Evolutionary conservation across 1,139 yeast genomes (phyloP).

Genomic region (Zygosaccharomyces sapae): DNA sequence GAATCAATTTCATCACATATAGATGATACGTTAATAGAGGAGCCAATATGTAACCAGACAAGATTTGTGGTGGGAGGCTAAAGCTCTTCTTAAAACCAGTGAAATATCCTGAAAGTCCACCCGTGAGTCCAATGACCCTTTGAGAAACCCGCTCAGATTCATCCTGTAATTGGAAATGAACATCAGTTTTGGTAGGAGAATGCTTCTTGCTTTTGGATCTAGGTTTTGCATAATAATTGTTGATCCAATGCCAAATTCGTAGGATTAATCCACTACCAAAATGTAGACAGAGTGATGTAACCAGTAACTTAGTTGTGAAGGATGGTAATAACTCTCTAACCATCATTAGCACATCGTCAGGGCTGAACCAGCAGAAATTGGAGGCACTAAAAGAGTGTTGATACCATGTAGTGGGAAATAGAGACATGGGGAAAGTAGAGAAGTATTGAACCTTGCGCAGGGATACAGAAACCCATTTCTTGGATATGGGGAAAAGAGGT

Average conservation of each 20-base stretch:
- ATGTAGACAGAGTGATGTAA: slow-evolving; percentile 17
- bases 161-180: slow-evolving; percentile 8
- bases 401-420: slow-evolving; percentile 29
- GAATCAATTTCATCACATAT: slow-evolving; percentile 24
- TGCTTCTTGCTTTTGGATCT: slow-evolving; percentile 4
- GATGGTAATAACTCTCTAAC: slow-evolving; percentile 25
- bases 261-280: slow-evolving; percentile 21
- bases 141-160: slow-evolving; percentile 17
- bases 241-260: slow-evolving; percentile 14
- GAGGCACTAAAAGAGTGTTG: slow-evolving; percentile 26
- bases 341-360: slow-evolving; percentile 29
- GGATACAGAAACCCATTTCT: slow-evolving; percentile 10
- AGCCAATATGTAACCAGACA: slow-evolving; percentile 24
- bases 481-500: slow-evolving; percentile 14
- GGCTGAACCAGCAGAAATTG: slow-evolving; percentile 23
- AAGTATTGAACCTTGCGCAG: slow-evolving; percentile 22
- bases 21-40: slow-evolving; percentile 24
- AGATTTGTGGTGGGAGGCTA: slow-evolving; percentile 20
- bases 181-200: slow-evolving; percentile 8
- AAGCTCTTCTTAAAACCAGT: slow-evolving; percentile 22
- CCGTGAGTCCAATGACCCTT: slow-evolving; percentile 24
- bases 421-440: slow-evolving; percentile 25
- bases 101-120: slow-evolving; percentile 29
- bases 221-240: neutral
- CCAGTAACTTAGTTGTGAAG: slow-evolving; percentile 18